Conservation (phyloP, 1,139 yeast genomes). For the Magnusiomyces sp. region DNA sequence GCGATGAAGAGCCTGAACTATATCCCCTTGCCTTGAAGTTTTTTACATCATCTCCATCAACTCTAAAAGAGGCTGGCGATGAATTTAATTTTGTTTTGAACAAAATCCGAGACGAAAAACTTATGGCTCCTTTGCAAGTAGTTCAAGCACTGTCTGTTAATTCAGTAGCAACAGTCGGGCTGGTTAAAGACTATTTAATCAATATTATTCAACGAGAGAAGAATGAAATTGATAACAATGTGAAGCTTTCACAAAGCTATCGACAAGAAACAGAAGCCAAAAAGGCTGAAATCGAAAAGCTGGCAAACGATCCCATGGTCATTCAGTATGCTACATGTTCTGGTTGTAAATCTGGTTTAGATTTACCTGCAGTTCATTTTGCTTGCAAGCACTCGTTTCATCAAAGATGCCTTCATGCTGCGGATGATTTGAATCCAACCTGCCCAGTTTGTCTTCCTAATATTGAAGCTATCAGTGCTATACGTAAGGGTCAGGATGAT, state of each 20-base stretch:
- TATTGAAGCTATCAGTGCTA: conserved; percentile 53
- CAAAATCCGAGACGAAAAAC: conserved; percentile 43
- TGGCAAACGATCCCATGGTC: conserved; percentile 48
- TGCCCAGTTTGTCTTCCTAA: conserved; percentile 75
- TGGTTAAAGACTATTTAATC: conserved; percentile 61
- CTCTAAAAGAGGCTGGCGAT: conserved; percentile 47
- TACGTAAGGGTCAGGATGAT: conserved; percentile 53
- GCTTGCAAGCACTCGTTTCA: conserved; percentile 85
- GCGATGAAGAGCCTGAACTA: conserved; percentile 54
- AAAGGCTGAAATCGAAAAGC: conserved; percentile 44
- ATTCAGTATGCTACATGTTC: conserved; percentile 66
- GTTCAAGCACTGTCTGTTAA: conserved; percentile 58
- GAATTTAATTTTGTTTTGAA: conserved; percentile 45
- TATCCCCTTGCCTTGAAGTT: conserved; percentile 59
- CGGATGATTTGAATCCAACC: conserved; percentile 25
- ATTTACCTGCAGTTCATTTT: conserved; percentile 76
- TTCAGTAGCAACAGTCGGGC: conserved; percentile 63
- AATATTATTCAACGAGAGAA: conserved; percentile 54
- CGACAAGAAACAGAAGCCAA: conserved; percentile 55
- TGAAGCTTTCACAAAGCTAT: conserved; percentile 59
- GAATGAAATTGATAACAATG: conserved; percentile 60
- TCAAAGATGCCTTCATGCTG: conserved; percentile 56
- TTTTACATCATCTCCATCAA: conserved; percentile 49
- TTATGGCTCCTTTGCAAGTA: conserved; percentile 70
- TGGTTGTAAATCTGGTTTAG: conserved; percentile 60